These are phyloP conservation scores for Neonectria ditissima DNA, from an alignment of 2,329 filamentous ascomycete species.

Conservation along the genomic window DNA sequence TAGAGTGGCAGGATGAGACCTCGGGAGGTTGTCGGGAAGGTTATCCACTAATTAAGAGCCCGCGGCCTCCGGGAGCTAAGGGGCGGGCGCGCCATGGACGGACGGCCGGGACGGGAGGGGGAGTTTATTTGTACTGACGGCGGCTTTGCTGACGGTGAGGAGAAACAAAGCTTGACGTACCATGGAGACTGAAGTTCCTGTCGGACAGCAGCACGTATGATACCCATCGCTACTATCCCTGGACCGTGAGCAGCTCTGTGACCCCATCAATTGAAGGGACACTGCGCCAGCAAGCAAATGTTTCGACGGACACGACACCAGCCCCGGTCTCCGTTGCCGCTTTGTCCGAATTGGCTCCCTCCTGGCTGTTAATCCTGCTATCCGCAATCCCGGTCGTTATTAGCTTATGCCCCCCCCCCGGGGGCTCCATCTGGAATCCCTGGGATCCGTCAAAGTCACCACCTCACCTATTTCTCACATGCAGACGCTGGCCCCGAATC, in stretches of 20 bases:
- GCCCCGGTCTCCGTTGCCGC: slow-evolving; percentile 6
- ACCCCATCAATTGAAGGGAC: not conserved
- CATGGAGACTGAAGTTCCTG: not conserved
- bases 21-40: not conserved
- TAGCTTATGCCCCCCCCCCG: not conserved
- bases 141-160: not conserved
- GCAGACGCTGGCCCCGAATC: not conserved
- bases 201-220: not conserved
- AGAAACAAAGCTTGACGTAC: not conserved
- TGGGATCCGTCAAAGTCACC: slow-evolving; percentile 16
- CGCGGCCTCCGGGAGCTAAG: slow-evolving; percentile 9
- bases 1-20: not conserved
- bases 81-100: not conserved
- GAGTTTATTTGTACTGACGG: not conserved
- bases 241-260: not conserved
- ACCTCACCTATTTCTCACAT: not conserved
- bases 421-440: not conserved
- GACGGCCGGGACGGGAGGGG: not conserved
- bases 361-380: slow-evolving; percentile 8
- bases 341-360: slow-evolving; percentile 28
- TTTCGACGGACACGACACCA: not conserved
- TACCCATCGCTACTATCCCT: too few relatives aligned
- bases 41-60: slow-evolving; percentile 4
- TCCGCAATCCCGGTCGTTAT: not conserved
- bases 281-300: not conserved